phyloP scores from a whole-genome alignment of 2,329 filamentous ascomycete species.

The Fusarium ramigenum region DNA sequence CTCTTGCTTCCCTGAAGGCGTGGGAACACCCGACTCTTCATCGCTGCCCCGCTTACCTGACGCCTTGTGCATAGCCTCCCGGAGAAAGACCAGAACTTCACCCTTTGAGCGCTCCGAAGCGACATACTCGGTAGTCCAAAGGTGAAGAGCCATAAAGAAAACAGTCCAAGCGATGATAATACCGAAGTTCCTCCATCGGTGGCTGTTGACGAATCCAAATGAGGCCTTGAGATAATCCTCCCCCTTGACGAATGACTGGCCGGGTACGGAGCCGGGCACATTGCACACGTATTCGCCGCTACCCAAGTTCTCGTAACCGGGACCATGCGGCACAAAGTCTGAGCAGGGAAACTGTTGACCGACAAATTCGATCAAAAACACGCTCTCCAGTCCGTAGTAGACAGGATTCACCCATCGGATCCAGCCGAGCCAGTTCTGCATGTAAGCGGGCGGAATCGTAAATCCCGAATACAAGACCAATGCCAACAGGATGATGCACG shows the following conservation, averaged over 20 bases:
- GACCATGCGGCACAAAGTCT: conserved; percentile 40
- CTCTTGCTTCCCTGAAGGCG: background rate
- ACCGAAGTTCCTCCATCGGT: conserved; percentile 33
- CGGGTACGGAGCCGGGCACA: background rate
- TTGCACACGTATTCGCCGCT: conserved; percentile 4
- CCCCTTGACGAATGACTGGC: background rate
- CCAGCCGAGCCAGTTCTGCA: conserved; percentile 63
- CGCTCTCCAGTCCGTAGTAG: conserved; percentile 69
- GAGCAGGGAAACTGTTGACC: conserved; percentile 59
- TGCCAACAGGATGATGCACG: conserved; percentile 31
- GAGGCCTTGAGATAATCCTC: conserved; percentile 2
- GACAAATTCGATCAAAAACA: conserved; percentile 71
- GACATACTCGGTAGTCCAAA: conserved; percentile 23
- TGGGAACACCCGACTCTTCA: background rate
- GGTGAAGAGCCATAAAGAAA: conserved; percentile 23
- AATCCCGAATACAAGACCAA: conserved; percentile 64
- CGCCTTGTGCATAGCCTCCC: background rate
- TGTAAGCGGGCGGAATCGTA: conserved; percentile 54
- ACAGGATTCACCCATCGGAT: conserved; percentile 71
- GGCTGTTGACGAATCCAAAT: conserved; percentile 10
- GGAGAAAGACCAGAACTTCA: conserved; percentile 29
- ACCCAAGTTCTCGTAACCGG: conserved; percentile 4
- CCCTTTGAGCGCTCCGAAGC: conserved; percentile 32
- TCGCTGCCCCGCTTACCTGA: background rate
- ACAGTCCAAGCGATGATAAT: conserved; percentile 21